Percentiles rank a stretch among this genome's conserved stretches.
Conservation (phyloP, 1,284 basidiomycete genomes). For the Blastosporella zonata region DNA sequence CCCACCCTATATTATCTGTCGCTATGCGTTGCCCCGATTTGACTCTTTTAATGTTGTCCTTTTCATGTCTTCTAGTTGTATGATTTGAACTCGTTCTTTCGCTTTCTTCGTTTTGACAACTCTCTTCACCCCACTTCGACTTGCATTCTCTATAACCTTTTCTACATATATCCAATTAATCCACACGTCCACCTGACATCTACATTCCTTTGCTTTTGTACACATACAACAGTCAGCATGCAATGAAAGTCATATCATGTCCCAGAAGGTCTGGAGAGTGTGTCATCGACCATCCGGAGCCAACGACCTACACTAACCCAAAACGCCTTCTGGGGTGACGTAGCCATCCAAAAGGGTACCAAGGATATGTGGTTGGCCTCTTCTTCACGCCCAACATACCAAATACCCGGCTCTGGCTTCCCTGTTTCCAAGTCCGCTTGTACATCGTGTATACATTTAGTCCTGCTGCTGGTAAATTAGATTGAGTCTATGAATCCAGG, state of each 20-base stretch:
- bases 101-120: neutral
- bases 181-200: conserved; percentile 16
- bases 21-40: conserved; percentile 1
- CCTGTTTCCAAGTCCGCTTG: neutral
- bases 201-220: conserved; percentile 11
- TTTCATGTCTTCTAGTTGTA: neutral
- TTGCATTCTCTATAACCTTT: neutral
- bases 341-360: conserved; percentile 39
- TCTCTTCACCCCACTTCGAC: conserved; percentile 3
- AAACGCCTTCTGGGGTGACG: conserved; percentile 22
- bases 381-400: conserved; percentile 39
- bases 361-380: conserved; percentile 39
- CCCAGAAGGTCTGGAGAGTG: neutral
- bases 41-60: no score
- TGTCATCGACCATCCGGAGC: conserved; percentile 32
- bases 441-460: conserved; percentile 16
- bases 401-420: conserved; percentile 34
- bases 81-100: neutral
- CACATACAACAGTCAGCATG: neutral
- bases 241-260: neutral
- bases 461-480: conserved; percentile 9
- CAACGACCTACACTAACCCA: conserved; percentile 23
- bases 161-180: conserved; percentile 1
- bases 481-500: neutral
- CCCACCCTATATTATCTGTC: conserved; percentile 4